Evolutionary conservation across 2,329 filamentous ascomycete species (phyloP).

Genomic region (Neonectria sp.): DNA sequence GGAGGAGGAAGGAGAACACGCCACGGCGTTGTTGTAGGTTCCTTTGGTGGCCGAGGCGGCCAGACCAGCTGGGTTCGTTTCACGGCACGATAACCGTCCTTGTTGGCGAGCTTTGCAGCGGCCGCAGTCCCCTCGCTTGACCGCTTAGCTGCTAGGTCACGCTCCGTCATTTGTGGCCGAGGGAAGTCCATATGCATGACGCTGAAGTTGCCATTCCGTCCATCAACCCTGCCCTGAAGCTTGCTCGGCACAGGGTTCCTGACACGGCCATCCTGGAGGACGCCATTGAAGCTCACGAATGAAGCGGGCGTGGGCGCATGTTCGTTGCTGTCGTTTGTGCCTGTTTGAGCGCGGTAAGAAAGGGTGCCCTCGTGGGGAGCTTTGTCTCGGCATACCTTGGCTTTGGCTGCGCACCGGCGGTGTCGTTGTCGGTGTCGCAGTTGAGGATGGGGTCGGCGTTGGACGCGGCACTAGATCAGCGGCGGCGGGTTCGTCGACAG

Average conservation of each 20-base stretch:
- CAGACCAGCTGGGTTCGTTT: slow-evolving; percentile 59
- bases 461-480: slow-evolving; percentile 21
- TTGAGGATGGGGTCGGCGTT: slow-evolving; percentile 20
- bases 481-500: slow-evolving; percentile 7
- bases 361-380: slow-evolving; percentile 16
- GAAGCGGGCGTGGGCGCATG: neutral
- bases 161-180: slow-evolving; percentile 62
- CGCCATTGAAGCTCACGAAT: slow-evolving; percentile 31
- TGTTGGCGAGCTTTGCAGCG: slow-evolving; percentile 70
- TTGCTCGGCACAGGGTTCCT: slow-evolving; percentile 74
- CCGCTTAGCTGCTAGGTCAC: slow-evolving; percentile 70
- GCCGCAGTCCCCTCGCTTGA: slow-evolving; percentile 74
- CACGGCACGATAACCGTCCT: slow-evolving; percentile 67
- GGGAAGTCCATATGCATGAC: slow-evolving; percentile 74
- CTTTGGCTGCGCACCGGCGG: slow-evolving; percentile 20
- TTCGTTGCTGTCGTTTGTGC: slow-evolving; percentile 4
- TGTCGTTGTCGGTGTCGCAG: slow-evolving; percentile 8
- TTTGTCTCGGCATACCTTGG: slow-evolving; percentile 33
- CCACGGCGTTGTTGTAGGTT: neutral
- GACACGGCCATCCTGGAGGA: slow-evolving; percentile 51
- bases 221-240: slow-evolving; percentile 71
- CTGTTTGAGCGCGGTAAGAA: slow-evolving; percentile 16
- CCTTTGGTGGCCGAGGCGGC: slow-evolving; percentile 32
- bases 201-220: slow-evolving; percentile 72
- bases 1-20: slow-evolving; percentile 21